phyloP scores from a whole-genome alignment of 805 yeast genomes.

The Kodamaea hsintzibuensis region DNA sequence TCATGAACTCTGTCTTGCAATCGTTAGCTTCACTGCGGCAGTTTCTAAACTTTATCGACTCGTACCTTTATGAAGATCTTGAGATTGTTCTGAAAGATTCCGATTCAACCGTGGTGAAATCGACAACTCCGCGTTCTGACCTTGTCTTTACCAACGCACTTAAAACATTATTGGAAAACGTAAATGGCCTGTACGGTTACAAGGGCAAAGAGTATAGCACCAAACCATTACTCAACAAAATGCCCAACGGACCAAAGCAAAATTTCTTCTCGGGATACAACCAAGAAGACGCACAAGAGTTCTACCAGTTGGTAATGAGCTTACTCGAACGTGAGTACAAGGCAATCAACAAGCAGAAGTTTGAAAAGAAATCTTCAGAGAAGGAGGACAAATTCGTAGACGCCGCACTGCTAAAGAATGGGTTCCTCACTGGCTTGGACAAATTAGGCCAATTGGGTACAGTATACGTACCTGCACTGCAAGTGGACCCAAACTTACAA shows the following conservation, averaged over 20 bases:
- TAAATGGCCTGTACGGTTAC: slow-evolving; percentile 57
- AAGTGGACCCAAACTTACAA: slow-evolving; percentile 69
- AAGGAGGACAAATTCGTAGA: slow-evolving; percentile 21
- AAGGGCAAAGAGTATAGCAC: slow-evolving; percentile 65
- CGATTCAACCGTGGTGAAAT: slow-evolving; percentile 14
- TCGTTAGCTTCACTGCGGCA: slow-evolving; percentile 73
- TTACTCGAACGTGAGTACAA: slow-evolving; percentile 62
- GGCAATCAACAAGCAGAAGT: slow-evolving; percentile 15
- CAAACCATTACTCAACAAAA: slow-evolving; percentile 56
- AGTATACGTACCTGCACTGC: slow-evolving; percentile 70
- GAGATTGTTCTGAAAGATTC: slow-evolving; percentile 26
- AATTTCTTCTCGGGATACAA: slow-evolving; percentile 80
- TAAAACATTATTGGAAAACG: slow-evolving; percentile 49
- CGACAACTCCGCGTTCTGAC: slow-evolving; percentile 23
- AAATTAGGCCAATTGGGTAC: slow-evolving; percentile 59
- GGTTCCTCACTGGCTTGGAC: slow-evolving; percentile 39
- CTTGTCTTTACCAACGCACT: slow-evolving; percentile 56
- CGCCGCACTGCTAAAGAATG: slow-evolving; percentile 18
- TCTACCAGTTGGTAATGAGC: slow-evolving; percentile 75
- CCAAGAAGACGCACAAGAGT: slow-evolving; percentile 97
- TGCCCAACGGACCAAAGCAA: slow-evolving; percentile 78
- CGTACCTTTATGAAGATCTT: slow-evolving; percentile 28
- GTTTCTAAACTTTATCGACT: slow-evolving; percentile 55
- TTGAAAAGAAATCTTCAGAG: slow-evolving; percentile 8
- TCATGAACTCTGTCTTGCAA: slow-evolving; percentile 90